Percentiles rank a stretch among this genome's conserved stretches.
Conservation (phyloP, 176 grass and related monocot genomes). For the Urochloa ruziziensis region DNA sequence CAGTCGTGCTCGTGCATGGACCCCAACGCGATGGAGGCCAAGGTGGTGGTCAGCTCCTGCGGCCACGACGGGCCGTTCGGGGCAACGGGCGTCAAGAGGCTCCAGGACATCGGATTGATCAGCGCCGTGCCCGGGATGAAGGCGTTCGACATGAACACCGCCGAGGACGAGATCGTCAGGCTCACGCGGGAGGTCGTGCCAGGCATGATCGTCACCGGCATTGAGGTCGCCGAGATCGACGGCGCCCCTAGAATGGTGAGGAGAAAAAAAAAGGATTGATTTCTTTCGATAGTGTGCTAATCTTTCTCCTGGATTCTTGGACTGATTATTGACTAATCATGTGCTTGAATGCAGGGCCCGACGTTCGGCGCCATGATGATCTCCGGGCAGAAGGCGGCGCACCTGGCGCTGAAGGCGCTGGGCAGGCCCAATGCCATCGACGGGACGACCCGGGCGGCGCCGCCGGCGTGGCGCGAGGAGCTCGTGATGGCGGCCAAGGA, state of each 20-base stretch:
- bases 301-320: no score
- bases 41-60: no score
- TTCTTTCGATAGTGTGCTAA: background rate
- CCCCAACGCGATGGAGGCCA: no score
- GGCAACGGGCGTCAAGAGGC: no score
- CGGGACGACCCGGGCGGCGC: constrained; percentile 41
- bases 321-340: no score
- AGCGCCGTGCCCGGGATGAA: no score
- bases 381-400: constrained; percentile 95
- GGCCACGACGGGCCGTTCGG: no score
- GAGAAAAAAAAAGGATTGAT: background rate
- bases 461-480: constrained; percentile 38
- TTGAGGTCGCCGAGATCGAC: constrained; percentile 98
- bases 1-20: no score
- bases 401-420: constrained; percentile 84
- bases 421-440: constrained; percentile 88
- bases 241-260: constrained; percentile 88
- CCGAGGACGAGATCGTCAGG: no score
- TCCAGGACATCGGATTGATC: no score
- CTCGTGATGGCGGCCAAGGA: constrained; percentile 65
- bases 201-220: constrained; percentile 30
- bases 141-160: no score
- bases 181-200: no score
- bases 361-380: constrained; percentile 99
- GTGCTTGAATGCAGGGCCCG: constrained; percentile 55